phyloP scores from a whole-genome alignment of 495 filamentous ascomycete genomes.

The Neurospora sp. region DNA sequence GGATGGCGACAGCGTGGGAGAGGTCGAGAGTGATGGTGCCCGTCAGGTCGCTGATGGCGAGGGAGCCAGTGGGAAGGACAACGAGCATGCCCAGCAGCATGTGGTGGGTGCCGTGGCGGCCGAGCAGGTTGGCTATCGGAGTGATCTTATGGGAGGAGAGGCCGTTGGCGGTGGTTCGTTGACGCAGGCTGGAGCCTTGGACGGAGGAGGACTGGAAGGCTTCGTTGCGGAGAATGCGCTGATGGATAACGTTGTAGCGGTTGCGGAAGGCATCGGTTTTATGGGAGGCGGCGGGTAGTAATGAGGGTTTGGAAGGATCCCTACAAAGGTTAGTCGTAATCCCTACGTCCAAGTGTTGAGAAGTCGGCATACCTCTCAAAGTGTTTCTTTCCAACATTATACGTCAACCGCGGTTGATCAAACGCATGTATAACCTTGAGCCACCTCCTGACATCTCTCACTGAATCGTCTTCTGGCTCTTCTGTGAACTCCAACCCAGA shows the following conservation, averaged over 20 bases:
- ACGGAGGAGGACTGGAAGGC: constrained; percentile 76
- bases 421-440: constrained; percentile 68
- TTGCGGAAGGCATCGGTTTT: constrained; percentile 82
- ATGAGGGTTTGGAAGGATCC: constrained; percentile 53
- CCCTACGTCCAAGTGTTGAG: not conserved
- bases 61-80: constrained; percentile 67
- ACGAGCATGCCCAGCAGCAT: constrained; percentile 78
- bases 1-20: constrained; percentile 68
- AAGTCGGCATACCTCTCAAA: constrained; percentile 59
- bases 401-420: constrained; percentile 76
- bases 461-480: constrained; percentile 45
- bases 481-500: constrained; percentile 51
- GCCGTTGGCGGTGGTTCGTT: constrained; percentile 41
- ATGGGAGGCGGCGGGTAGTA: constrained; percentile 69
- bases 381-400: constrained; percentile 81
- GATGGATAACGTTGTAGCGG: constrained; percentile 80
- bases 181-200: constrained; percentile 38
- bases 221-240: constrained; percentile 84
- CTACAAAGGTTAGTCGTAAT: constrained; percentile 16
- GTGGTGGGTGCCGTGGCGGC: constrained; percentile 74
- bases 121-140: constrained; percentile 85
- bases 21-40: constrained; percentile 81
- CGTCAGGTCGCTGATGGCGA: constrained; percentile 76
- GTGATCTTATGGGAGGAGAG: constrained; percentile 79
- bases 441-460: constrained; percentile 62